Conservation (phyloP, 345 rosid species). For the Leavenworthia alabamica region DNA sequence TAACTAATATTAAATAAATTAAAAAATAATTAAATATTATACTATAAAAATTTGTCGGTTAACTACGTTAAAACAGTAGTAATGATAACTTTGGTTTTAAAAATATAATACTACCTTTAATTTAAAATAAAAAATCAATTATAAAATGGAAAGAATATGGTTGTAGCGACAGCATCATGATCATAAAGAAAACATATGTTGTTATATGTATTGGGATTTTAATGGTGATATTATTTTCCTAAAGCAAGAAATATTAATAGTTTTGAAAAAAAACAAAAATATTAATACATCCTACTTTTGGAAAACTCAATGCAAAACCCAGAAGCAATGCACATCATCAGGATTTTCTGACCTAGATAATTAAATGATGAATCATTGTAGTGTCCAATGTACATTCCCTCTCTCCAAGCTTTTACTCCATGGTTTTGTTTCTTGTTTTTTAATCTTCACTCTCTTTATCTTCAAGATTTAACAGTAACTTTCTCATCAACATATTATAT, state of each 20-base stretch:
- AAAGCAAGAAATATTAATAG: constrained; percentile 2
- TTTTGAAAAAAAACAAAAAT: background rate
- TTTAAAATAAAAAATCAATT: too few species aligned
- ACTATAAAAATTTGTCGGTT: too few species aligned
- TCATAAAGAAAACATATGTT: constrained; percentile 17
- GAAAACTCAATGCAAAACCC: constrained; percentile 23
- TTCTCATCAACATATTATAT: background rate
- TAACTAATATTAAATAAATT: too few species aligned
- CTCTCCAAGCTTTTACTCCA: constrained; percentile 5
- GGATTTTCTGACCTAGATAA: constrained; percentile 21
- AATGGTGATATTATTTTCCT: constrained; percentile 17
- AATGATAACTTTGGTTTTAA: too few species aligned
- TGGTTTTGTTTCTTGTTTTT: background rate
- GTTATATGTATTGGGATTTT: constrained; percentile 29
- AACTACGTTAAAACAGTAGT: too few species aligned
- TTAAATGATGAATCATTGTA: background rate
- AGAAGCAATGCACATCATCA: constrained; percentile 20
- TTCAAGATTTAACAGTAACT: constrained; percentile 6
- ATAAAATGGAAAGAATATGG: background rate
- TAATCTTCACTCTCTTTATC: background rate
- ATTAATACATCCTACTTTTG: constrained; percentile 13
- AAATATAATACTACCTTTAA: too few species aligned
- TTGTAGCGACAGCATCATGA: constrained; percentile 17
- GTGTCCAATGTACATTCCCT: constrained; percentile 12
- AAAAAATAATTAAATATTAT: too few species aligned